These are phyloP conservation scores for Actinomortierella wolfii DNA, from an alignment of 371 early-diverging fungal genomes.

Conservation along the genomic window DNA sequence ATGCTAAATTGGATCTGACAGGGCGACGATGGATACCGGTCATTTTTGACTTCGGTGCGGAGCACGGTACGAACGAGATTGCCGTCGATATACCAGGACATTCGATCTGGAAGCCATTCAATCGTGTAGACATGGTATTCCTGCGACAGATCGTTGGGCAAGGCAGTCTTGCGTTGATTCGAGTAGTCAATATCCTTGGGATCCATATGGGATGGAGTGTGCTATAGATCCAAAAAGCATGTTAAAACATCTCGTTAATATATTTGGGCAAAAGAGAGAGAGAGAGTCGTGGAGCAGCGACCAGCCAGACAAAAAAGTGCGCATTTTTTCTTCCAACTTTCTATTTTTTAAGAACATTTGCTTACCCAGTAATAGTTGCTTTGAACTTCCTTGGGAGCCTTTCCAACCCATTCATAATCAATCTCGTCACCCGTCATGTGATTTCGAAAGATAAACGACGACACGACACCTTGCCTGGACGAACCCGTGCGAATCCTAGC, in stretches of 20 bases:
- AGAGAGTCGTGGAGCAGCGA: not conserved
- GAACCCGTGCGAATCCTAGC: slow-evolving; percentile 60
- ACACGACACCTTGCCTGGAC: slow-evolving; percentile 60
- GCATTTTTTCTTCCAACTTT: too few species aligned
- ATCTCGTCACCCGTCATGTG: slow-evolving; percentile 65
- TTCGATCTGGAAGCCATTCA: slow-evolving; percentile 61
- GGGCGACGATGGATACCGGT: slow-evolving; percentile 58
- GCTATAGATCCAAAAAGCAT: slow-evolving; percentile 1
- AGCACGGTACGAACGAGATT: slow-evolving; percentile 52
- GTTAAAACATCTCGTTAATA: not conserved
- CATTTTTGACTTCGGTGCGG: slow-evolving; percentile 47
- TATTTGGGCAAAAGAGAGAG: not conserved
- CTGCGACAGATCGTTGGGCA: slow-evolving; percentile 17
- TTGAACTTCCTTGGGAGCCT: slow-evolving; percentile 55
- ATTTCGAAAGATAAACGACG: slow-evolving; percentile 67
- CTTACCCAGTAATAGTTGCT: slow-evolving; percentile 72
- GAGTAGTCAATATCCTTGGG: slow-evolving; percentile 40
- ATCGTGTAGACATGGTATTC: slow-evolving; percentile 51
- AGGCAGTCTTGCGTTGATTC: slow-evolving; percentile 14
- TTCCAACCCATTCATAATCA: slow-evolving; percentile 76
- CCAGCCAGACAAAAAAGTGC: too few species aligned
- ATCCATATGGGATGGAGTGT: slow-evolving; percentile 24
- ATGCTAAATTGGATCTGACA: slow-evolving; percentile 66
- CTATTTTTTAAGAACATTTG: slow-evolving; percentile 49
- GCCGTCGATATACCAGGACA: slow-evolving; percentile 59